Evolutionary conservation across 139 green algal species (phyloP).

Genomic region (Coelastrella sp.): DNA sequence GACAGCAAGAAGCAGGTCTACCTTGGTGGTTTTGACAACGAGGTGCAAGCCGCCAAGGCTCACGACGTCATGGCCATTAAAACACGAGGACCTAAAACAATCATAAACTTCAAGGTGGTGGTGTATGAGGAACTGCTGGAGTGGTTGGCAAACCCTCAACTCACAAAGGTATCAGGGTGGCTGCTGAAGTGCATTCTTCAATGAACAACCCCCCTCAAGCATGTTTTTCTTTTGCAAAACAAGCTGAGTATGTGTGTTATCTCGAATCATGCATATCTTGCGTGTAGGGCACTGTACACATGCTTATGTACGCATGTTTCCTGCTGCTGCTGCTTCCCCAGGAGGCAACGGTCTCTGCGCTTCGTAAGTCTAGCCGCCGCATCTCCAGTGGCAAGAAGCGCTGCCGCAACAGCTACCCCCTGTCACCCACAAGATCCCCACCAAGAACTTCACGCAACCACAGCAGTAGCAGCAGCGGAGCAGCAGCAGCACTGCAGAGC

Average conservation of each 20-base stretch:
- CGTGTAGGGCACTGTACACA: no score
- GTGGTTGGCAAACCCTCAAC: background rate
- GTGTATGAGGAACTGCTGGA: constrained; percentile 41
- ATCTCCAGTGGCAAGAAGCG: background rate
- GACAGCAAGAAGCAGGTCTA: constrained; percentile 69
- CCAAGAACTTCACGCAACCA: background rate
- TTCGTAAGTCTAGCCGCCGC: constrained; percentile 33
- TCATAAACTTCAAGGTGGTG: constrained; percentile 46
- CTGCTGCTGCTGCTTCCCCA: no score
- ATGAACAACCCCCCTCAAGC: no score
- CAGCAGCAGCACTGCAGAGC: background rate
- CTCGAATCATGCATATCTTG: no score
- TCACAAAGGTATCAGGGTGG: background rate
- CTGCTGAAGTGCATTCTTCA: no score
- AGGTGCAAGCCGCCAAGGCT: constrained; percentile 54
- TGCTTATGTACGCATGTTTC: no score
- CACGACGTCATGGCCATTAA: constrained; percentile 63
- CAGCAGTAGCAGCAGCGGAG: constrained; percentile 13
- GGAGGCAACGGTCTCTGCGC: background rate
- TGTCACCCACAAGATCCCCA: background rate
- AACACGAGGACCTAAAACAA: constrained; percentile 32
- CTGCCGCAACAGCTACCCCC: background rate
- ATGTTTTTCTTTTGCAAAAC: background rate
- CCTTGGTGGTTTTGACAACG: constrained; percentile 58
- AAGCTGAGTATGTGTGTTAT: background rate